These are phyloP conservation scores for Lizonia empirigonia DNA, from an alignment of 2,329 filamentous ascomycete genomes.

Conservation along the genomic window DNA sequence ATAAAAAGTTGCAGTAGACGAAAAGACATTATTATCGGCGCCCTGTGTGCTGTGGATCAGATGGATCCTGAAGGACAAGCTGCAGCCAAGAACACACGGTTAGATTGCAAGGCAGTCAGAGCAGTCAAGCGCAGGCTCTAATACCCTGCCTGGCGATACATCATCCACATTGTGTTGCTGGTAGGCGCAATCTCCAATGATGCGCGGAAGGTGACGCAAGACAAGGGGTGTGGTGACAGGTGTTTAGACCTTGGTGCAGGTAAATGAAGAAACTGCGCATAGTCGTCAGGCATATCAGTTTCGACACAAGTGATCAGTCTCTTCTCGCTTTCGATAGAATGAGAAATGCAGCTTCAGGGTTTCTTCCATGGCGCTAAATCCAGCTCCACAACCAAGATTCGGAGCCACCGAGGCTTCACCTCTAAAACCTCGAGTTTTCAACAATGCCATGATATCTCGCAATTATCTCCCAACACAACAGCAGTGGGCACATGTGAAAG, in stretches of 20 bases:
- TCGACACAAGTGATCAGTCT: not conserved
- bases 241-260: not conserved
- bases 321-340: not conserved
- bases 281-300: not conserved
- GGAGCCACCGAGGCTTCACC: not conserved
- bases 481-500: not conserved
- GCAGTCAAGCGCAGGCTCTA: not conserved
- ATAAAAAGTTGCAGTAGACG: no score
- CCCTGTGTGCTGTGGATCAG: no score
- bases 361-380: not conserved
- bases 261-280: no score
- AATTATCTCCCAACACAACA: not conserved
- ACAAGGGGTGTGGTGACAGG: not conserved
- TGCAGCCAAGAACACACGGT: not conserved
- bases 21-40: no score
- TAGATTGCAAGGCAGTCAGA: not conserved
- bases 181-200: not conserved
- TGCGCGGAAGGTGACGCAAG: not conserved
- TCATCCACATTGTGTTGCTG: not conserved
- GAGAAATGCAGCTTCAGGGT: not conserved
- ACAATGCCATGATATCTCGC: not conserved
- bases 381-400: not conserved
- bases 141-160: conserved; percentile 6
- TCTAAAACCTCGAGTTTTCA: not conserved
- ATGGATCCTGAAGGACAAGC: not conserved